These are phyloP conservation scores for Thalassia testudinum DNA, from an alignment of 116 monocot genomes.

Conservation along the genomic window DNA sequence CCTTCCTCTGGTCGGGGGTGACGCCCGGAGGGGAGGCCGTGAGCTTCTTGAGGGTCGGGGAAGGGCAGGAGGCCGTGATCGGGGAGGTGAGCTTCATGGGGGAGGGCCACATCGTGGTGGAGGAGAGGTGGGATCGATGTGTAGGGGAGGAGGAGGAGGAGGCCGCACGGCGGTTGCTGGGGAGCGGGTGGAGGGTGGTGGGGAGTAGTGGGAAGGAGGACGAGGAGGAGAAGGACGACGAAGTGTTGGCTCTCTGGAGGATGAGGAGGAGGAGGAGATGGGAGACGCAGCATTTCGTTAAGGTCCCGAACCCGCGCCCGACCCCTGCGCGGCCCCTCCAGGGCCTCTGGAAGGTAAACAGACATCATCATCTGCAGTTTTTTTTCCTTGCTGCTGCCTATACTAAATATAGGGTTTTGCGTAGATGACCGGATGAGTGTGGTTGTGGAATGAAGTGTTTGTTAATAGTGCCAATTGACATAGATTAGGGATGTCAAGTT, in stretches of 20 bases:
- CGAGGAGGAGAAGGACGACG: not conserved
- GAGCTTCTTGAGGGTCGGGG: slow-evolving; percentile 14
- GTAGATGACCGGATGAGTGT: not conserved
- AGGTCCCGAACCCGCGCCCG: slow-evolving; percentile 33
- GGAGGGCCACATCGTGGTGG: slow-evolving; percentile 49
- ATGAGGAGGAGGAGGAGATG: slow-evolving; percentile 27
- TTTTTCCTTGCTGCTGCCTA: not conserved
- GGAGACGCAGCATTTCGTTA: slow-evolving; percentile 59
- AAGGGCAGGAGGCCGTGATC: slow-evolving; percentile 21
- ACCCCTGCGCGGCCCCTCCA: slow-evolving; percentile 48
- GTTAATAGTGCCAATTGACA: no score
- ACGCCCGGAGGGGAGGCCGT: slow-evolving; percentile 33
- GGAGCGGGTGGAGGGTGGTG: slow-evolving; percentile 16
- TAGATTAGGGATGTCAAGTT: no score
- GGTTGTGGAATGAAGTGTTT: no score
- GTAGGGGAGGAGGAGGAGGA: slow-evolving; percentile 11
- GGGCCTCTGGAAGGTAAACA: slow-evolving; percentile 87
- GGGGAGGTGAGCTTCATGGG: slow-evolving; percentile 56
- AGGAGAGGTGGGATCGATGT: slow-evolving; percentile 17
- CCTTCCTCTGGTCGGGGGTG: slow-evolving; percentile 54
- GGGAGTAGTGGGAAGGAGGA: slow-evolving; percentile 39
- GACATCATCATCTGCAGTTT: not conserved
- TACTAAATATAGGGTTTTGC: not conserved
- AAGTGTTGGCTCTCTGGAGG: slow-evolving; percentile 2
- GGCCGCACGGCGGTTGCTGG: slow-evolving; percentile 28